Percentiles rank a stretch among this genome's conserved stretches.
These are phyloP conservation scores for Avena atlantica DNA, from an alignment of 176 grass and related monocot genomes.

Conservation along the genomic window DNA sequence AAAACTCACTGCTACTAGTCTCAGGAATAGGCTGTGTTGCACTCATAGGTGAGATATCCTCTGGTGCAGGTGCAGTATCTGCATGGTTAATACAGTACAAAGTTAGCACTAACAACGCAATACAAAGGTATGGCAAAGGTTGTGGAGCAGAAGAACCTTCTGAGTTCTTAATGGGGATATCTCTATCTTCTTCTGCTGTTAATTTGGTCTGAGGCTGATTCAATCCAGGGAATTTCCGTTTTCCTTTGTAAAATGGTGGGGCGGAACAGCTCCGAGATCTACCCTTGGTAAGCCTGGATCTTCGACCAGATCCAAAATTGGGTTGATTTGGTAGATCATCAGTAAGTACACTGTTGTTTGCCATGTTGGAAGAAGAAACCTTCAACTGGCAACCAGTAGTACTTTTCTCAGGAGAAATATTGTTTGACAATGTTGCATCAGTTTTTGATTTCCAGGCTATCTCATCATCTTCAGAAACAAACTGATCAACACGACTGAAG, in stretches of 20 bases:
- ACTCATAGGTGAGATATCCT: slow-evolving; percentile 42
- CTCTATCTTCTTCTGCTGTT: slow-evolving; percentile 47
- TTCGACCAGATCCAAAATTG: slow-evolving; percentile 39
- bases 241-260: slow-evolving; percentile 87
- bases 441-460: slow-evolving; percentile 49
- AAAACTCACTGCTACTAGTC: slow-evolving; percentile 49
- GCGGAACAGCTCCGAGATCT: slow-evolving; percentile 75
- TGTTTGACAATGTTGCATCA: slow-evolving; percentile 33
- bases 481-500: slow-evolving; percentile 37
- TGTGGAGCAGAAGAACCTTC: slow-evolving; percentile 53
- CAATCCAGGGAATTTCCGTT: slow-evolving; percentile 68
- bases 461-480: slow-evolving; percentile 49
- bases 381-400: slow-evolving; percentile 36
- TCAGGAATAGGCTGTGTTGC: slow-evolving; percentile 61
- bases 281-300: slow-evolving; percentile 44
- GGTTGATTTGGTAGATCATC: slow-evolving; percentile 44
- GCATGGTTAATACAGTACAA: slow-evolving; percentile 35
- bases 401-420: slow-evolving; percentile 49
- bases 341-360: slow-evolving; percentile 34
- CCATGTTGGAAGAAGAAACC: slow-evolving; percentile 21
- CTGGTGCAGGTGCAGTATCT: slow-evolving; percentile 43
- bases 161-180: slow-evolving; percentile 42
- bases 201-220: slow-evolving; percentile 48
- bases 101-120: slow-evolving; percentile 32
- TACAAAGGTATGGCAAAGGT: slow-evolving; percentile 6